Percentiles rank a stretch among this genome's conserved stretches.
phyloP scores from a whole-genome alignment of 2,329 filamentous ascomycete species.

The Xylariomycetidae sp. region DNA sequence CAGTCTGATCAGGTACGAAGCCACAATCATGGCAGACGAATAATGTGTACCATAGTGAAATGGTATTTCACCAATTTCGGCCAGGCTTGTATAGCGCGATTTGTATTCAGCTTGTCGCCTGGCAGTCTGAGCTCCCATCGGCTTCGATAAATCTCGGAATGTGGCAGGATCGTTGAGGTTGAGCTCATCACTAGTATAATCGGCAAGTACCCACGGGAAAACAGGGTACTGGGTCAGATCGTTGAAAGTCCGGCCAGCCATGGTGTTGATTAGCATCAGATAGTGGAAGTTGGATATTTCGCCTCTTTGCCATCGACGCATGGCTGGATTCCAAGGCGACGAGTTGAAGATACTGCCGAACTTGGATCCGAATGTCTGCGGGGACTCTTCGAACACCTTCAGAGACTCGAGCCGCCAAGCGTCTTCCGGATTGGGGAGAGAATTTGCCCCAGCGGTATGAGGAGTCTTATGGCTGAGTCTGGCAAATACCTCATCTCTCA shows the following conservation, averaged over 20 bases:
- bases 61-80: conserved; percentile 86
- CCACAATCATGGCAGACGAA: conserved; percentile 98
- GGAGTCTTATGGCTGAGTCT: conserved; percentile 76
- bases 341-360: conserved; percentile 91
- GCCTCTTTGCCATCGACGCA: conserved; percentile 84
- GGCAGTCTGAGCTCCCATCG: conserved; percentile 87
- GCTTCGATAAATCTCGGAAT: conserved; percentile 89
- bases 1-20: conserved; percentile 89
- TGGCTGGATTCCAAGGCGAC: conserved; percentile 75
- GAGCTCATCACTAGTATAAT: conserved; percentile 91
- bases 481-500: conserved; percentile 75
- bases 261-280: conserved; percentile 95
- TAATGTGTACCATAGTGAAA: conserved; percentile 99
- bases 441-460: conserved; percentile 66
- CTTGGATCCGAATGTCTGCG: conserved; percentile 71
- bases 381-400: conserved; percentile 57
- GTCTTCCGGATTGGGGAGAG: conserved; percentile 75
- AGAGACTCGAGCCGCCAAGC: conserved; percentile 87
- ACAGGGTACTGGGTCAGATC: conserved; percentile 97
- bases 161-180: conserved; percentile 79
- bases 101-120: conserved; percentile 73
- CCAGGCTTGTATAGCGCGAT: conserved; percentile 80
- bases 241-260: conserved; percentile 96
- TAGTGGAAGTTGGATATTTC: conserved; percentile 99
- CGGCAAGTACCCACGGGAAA: conserved; percentile 94